Base-by-base conservation (phyloP, 2,329 filamentous ascomycete genomes). In the Pseudogymnoascus sp. region DNA sequence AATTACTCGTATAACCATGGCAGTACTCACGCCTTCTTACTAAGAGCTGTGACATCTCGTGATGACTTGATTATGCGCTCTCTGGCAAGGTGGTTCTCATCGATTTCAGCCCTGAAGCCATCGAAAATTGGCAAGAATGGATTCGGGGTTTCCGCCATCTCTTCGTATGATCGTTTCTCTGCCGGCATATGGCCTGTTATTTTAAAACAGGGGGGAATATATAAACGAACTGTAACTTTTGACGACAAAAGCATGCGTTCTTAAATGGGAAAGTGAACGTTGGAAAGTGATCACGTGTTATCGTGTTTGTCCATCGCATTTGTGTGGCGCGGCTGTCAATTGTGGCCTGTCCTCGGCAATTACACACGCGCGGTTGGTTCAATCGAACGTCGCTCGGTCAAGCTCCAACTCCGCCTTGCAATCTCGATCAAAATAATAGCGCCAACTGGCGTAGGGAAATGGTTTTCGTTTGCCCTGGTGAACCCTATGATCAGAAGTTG, bases 21-120 rank as follows among this genome's bases (percentile, higher is more conserved):
- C 5, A 57, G n/a, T 34, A 68, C 81, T 77, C 76, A 96, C 92
- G 97, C 96, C 79, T 97, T 99, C 81, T 99, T 99, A 77, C 91
- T 96, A 62, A 92, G 80, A 0, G 91, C 92, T 5, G 95, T 99
- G 64, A 99, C 90, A 75, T 99, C 95, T 66, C 93, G 82, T 7
- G 91, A 96, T 1, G 87, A 88, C 79, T 97, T 99, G 72, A 96
- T 90, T 69, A 96, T 86, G 62, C 89, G 85, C 78, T 97, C 93
- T 64, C 92, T 84, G 14, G 95, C 87, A 76, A 97, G 95, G 75
- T 99, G 91, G 74, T 97, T 93, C 76, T 95, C 86, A 72, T 99
- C 95, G 29, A 99, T 81, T 76, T 97, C 93, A 71, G 88, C 82
- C 61, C 93, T 88, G 74, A 97, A 96, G 6, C 75, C 78, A 75